Conservation (phyloP, 345 rosid genomes). For the Populus nigra region DNA sequence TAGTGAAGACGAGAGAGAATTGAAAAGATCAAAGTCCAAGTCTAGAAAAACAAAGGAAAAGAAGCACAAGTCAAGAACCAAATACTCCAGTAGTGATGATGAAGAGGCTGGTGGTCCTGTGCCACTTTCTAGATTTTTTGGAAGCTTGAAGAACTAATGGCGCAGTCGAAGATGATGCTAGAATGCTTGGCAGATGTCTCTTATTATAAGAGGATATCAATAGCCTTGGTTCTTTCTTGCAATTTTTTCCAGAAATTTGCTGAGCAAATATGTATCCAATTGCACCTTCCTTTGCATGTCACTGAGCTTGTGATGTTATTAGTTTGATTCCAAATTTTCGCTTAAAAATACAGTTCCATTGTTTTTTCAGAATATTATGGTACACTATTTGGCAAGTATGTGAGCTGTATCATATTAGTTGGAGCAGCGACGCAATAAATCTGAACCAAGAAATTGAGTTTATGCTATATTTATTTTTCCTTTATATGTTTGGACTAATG, state of each 20-base stretch:
- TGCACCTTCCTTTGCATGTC: background rate
- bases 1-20: slow-evolving; percentile 68
- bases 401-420: background rate
- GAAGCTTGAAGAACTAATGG: slow-evolving; percentile 53
- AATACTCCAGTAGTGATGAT: slow-evolving; percentile 43
- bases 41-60: slow-evolving; percentile 64
- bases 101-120: slow-evolving; percentile 72
- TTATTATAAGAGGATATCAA: slow-evolving; percentile 12
- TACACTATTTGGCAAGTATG: background rate
- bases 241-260: slow-evolving; percentile 4
- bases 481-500: too few relatives aligned
- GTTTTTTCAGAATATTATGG: background rate
- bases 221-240: background rate
- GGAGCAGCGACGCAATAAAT: background rate
- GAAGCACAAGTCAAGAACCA: slow-evolving; percentile 64
- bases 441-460: background rate
- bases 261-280: background rate
- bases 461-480: background rate
- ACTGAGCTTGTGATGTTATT: slow-evolving; percentile 20
- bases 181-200: slow-evolving; percentile 7
- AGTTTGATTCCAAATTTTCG: background rate
- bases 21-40: slow-evolving; percentile 78
- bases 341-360: background rate
- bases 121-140: slow-evolving; percentile 90
- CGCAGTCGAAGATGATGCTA: slow-evolving; percentile 12